Base-by-base conservation (phyloP, 2,329 filamentous ascomycete genomes). In the Ophiocordyceps australis region DNA sequence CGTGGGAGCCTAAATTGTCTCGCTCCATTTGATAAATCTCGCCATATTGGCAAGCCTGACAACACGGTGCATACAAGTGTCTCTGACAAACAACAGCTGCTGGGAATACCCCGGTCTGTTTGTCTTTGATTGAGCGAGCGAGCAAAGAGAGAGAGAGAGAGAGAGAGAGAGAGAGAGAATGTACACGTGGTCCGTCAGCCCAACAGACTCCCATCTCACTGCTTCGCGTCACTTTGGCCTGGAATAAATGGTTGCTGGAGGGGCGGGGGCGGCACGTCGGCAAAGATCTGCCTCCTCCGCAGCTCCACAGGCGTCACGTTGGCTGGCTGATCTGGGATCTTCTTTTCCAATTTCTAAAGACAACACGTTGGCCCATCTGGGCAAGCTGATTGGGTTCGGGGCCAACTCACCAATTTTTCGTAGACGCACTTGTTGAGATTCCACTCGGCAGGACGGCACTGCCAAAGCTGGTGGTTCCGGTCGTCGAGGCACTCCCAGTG, bases 391-490 rank as follows among this genome's bases (percentile, higher is more conserved):
- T n/a, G n/a, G n/a, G n/a, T n/a, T n/a, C n/a, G n/a, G n/a, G 17
- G 17, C 12, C 20, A 26, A 62, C 78, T 34, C 62, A 98, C 89
- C 60, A 98, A 55, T 51, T 94, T 95, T 38, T 94, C 76, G 48
- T 79, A 95, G 25, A 94, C 85, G 55, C 89, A 98, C 58, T 75
- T 77, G 65, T 94, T 98, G 43, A 98, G 61, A 48, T 74, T 74
- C 69, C 81, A 75, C 63, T 98, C 89, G 35, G 68, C 62, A 44
- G 73, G 74, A 42, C 89, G 72, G 62, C 89, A 98, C 47, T 95
- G 82, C 78, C 82, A 98, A 32, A 95, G 61, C 56, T 93, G 81
- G 47, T 98, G 89, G 63, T 98, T 98, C 62, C 91, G 85, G 59
- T 92, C 76, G 47, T 98, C 89, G 30, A 98, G 66, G 47, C 89